Evolutionary conservation across 768 basidiomycete species (phyloP), one percentile per base, ranked within the genome.

Genomic region (Rhodotorula toruloides): DNA sequence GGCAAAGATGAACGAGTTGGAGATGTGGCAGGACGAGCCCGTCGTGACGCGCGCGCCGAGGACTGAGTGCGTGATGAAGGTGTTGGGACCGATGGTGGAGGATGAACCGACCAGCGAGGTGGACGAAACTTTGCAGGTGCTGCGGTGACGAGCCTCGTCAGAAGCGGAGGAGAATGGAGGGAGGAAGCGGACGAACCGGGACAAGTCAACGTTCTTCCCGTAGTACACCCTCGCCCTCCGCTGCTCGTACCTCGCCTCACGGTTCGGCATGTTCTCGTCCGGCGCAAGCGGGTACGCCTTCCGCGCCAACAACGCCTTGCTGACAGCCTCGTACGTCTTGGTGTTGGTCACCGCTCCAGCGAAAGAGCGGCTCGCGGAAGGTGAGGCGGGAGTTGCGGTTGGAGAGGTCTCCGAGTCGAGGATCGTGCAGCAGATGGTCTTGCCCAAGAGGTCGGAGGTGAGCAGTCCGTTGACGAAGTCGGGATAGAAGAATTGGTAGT

Each of bases 271-370:
- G 77, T 92, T 90, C 76, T 93, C 86, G 76, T 97, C 96, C 14
- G 94, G 94, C 9, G 92, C 91, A 14, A 98, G 81, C 3, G 96
- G 96, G 79, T 94, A 98, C 10, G 90, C 89, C 89, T 91, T 92
- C 71, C 96, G 82, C 49, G 90, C 84, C 37, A 98, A 79, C 54
- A 99, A 90, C 73, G 97, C 92, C 77, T 91, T 90, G 80, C 92
- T 94, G 73, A 97, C 82, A 13, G 88, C 86, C 68, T 88, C 92
- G 77, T 92, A 97, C 71, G 88, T 90, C 74, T 86, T 86, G 6
- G 92, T 92, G 74, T 99, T 93, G 75, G 87, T 86, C 52, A 97
- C 91, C 29, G 92, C 86, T 25, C 91, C 90, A 22, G 93, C 91
- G 78, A 96, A 98, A 4, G 86, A 25, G 67, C n/a, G 74, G 40